Evolutionary conservation across 352 stramenopile genomes (phyloP).

Genomic region (Pythium dissotocum): DNA sequence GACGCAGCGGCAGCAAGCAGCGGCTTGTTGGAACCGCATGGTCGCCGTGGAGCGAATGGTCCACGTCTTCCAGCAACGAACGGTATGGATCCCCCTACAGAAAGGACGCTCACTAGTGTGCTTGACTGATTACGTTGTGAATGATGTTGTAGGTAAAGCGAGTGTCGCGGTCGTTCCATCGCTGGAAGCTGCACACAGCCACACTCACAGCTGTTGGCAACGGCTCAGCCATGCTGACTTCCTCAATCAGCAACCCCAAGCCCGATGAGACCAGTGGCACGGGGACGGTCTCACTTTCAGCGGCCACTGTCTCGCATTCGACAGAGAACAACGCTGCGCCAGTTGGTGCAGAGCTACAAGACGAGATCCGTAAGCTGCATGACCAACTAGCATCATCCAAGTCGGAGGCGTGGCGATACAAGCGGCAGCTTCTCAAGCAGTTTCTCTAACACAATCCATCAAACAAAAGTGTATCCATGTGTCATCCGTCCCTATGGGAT

Average conservation of each 20-base stretch:
- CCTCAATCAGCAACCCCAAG: background rate
- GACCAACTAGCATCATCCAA: constrained; percentile 68
- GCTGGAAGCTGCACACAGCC: constrained; percentile 14
- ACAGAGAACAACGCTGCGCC: background rate
- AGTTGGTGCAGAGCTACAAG: constrained; percentile 39
- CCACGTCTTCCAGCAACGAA: constrained; percentile 41
- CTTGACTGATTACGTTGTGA: background rate
- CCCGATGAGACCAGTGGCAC: background rate
- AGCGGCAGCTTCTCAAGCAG: constrained; percentile 76
- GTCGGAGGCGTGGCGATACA: constrained; percentile 73
- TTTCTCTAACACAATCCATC: constrained; percentile 39
- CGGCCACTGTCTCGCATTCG: background rate
- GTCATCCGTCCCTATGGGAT: background rate
- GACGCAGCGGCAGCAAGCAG: constrained; percentile 42
- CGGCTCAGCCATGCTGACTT: background rate
- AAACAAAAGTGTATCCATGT: background rate
- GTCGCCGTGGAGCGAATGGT: constrained; percentile 59
- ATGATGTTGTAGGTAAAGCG: constrained; percentile 19
- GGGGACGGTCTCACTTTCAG: background rate
- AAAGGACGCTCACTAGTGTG: background rate
- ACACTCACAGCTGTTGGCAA: background rate
- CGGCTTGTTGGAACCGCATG: constrained; percentile 69
- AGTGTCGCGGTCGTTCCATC: constrained; percentile 16
- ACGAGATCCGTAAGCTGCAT: constrained; percentile 72
- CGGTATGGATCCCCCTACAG: constrained; percentile 27